phyloP scores from a whole-genome alignment of 2,329 filamentous ascomycete species.

The Rhytidhysteron rufulum region DNA sequence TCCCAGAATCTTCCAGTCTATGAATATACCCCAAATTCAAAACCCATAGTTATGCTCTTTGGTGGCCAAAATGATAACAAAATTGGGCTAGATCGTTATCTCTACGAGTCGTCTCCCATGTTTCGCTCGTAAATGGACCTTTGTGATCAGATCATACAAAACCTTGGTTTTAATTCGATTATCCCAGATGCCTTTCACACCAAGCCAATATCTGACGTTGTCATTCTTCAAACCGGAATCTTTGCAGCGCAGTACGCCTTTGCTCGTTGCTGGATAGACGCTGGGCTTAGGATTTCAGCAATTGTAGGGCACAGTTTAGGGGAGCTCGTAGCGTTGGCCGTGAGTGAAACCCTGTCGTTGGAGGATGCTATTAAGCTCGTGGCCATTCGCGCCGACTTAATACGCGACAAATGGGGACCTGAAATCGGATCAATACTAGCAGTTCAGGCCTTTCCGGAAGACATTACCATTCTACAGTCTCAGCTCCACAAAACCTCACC shows the following conservation, averaged over 20 bases:
- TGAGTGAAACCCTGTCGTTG: conserved; percentile 28
- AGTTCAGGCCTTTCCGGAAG: conserved; percentile 3
- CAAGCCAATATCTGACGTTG: conserved; percentile 3
- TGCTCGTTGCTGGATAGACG: conserved; percentile 16
- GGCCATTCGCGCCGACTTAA: conserved; percentile 27
- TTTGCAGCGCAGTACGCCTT: conserved; percentile 20
- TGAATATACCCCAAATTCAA: neutral
- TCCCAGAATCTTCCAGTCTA: neutral
- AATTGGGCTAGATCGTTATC: neutral
- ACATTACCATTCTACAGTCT: conserved; percentile 2
- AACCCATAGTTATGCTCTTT: neutral
- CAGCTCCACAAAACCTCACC: neutral
- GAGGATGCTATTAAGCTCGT: conserved; percentile 31
- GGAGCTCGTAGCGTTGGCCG: conserved; percentile 35
- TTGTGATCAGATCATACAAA: neutral
- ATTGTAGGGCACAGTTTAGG: conserved; percentile 29
- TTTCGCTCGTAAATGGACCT: neutral
- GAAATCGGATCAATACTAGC: conserved; percentile 22
- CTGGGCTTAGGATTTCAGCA: conserved; percentile 8
- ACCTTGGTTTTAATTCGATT: neutral
- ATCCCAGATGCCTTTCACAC: conserved; percentile 8
- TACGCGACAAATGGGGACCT: conserved; percentile 14
- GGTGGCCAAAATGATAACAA: neutral
- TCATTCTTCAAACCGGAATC: conserved; percentile 13
- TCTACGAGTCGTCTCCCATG: too few relatives aligned